Percentiles rank a stretch among this genome's conserved stretches.
These are phyloP conservation scores for Lepidium aucheri DNA, from an alignment of 345 rosid genomes.

Conservation along the genomic window DNA sequence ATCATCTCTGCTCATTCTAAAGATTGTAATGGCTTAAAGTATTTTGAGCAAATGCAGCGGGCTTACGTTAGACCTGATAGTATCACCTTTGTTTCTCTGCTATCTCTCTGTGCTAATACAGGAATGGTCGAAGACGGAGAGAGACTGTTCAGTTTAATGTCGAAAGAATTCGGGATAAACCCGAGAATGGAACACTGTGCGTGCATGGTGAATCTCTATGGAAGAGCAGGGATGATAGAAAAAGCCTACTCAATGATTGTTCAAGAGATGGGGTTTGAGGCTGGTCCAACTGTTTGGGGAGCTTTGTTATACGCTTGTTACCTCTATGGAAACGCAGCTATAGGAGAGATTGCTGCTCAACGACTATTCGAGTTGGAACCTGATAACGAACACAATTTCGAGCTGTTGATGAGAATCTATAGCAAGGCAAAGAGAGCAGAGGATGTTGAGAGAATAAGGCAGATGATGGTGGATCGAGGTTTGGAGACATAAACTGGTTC, in stretches of 20 bases:
- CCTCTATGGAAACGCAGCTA: slow-evolving; percentile 49
- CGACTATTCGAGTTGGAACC: slow-evolving; percentile 75
- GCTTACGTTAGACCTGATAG: slow-evolving; percentile 39
- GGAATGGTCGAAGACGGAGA: slow-evolving; percentile 66
- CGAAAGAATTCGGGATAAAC: slow-evolving; percentile 32
- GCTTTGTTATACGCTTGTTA: slow-evolving; percentile 70
- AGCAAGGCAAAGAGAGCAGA: slow-evolving; percentile 35
- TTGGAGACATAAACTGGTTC: slow-evolving; percentile 16
- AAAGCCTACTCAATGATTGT: slow-evolving; percentile 54
- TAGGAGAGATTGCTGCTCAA: slow-evolving; percentile 63
- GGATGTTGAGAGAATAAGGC: slow-evolving; percentile 53
- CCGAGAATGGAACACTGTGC: slow-evolving; percentile 73
- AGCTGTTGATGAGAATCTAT: slow-evolving; percentile 63
- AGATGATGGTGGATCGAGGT: slow-evolving; percentile 67
- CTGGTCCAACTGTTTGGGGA: slow-evolving; percentile 87
- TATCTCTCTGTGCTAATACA: slow-evolving; percentile 63
- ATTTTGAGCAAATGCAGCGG: slow-evolving; percentile 56
- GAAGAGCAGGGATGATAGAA: slow-evolving; percentile 53
- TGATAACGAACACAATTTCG: slow-evolving; percentile 72
- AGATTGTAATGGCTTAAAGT: slow-evolving; percentile 36
- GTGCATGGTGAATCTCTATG: slow-evolving; percentile 77
- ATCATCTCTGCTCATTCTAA: slow-evolving; percentile 60
- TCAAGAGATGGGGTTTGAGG: slow-evolving; percentile 53
- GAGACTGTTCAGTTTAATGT: slow-evolving; percentile 48
- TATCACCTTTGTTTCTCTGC: slow-evolving; percentile 68